Evolutionary conservation across 768 basidiomycete genomes (phyloP), one percentile per base, ranked within the genome.

Genomic region (Piloderma croceum): DNA sequence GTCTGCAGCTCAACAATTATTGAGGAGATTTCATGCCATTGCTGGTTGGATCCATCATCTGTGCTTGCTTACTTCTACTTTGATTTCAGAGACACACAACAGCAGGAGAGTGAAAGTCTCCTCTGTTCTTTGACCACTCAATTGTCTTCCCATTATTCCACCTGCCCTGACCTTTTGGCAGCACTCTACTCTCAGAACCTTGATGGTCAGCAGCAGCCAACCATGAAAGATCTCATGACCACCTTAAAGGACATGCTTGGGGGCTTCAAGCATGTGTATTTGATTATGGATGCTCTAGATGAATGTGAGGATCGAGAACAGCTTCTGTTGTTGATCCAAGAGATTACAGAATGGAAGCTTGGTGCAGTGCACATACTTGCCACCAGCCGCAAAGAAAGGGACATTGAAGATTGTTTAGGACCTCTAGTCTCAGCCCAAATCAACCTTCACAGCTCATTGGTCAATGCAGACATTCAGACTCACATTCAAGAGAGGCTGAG

Each of bases 1-100:
- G n/a, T n/a, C n/a, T n/a, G n/a, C n/a, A n/a, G n/a, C n/a, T n/a
- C n/a, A n/a, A n/a, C n/a, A n/a, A n/a, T n/a, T n/a, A n/a, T n/a
- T n/a, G n/a, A n/a, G n/a, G n/a, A n/a, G n/a, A n/a, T n/a, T n/a
- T n/a, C n/a, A n/a, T n/a, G n/a, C n/a, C n/a, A n/a, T n/a, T n/a
- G n/a, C n/a, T n/a, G n/a, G n/a, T n/a, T n/a, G n/a, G n/a, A 40
- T 12, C 25, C 20, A 18, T 15, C 22, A 9, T 13, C 11, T 10
- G 36, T 43, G 10, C 13, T 54, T 1, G 50, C 55, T 1, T 57
- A 49, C 38, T 57, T 51, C 39, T 56, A 53, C 31, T 48, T 57
- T 19, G 51, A 54, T 15, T 49, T 47, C 36, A 42, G 46, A n/a
- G 49, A 51, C 15, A 32, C 38, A 7, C 38, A 41, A 9, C 46